Evolutionary conservation across 768 basidiomycete species (phyloP), one percentile per base, ranked within the genome.

Genomic region (Butyriboletus loyo): DNA sequence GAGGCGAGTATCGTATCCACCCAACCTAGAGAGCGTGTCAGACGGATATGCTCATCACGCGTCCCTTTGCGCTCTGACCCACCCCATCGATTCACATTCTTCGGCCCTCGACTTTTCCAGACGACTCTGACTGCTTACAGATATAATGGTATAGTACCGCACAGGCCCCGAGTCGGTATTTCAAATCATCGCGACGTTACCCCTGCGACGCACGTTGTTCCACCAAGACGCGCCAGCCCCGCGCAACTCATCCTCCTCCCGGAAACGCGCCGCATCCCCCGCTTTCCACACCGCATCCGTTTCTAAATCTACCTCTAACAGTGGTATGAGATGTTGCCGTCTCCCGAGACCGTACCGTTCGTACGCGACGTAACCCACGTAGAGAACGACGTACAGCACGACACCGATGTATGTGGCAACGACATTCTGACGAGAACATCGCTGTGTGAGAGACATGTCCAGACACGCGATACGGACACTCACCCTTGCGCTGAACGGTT

Each of bases 401-500:
- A 82, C 70, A 1, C 81, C 81, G 49, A 82, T 73, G 61, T 82
- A 83, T 14, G 78, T 81, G 27, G 79, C 79, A 19, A 82, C 69
- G 41, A 83, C 73, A 59, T 82, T 82, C 78, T 81, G 56, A 14
- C 17, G 13, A 7, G 14, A 13, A 14, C 0, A 31, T 13, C 2
- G 22, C 6, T 5, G 4, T 8, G 48, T 39, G 24, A 36, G 39
- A 7, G 22, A 24, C 13, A 8, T 11, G 6, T 6, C 8, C 6
- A 8, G 22, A 21, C 2, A 42, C 27, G 7, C 28, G 27, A 41
- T 5, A 5, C 7, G 11, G 36, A 25, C 24, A 25, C 73, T 27
- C 41, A 80, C 81, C 59, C 73, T 65, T 5, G 69, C 62, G 21
- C 70, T 69, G 54, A 80, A 81, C 14, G 77, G 77, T 31, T 75